Percentiles rank a stretch among this genome's conserved stretches.
Conservation (phyloP, 2,329 filamentous ascomycete species). For the Penicillium corylophilum region DNA sequence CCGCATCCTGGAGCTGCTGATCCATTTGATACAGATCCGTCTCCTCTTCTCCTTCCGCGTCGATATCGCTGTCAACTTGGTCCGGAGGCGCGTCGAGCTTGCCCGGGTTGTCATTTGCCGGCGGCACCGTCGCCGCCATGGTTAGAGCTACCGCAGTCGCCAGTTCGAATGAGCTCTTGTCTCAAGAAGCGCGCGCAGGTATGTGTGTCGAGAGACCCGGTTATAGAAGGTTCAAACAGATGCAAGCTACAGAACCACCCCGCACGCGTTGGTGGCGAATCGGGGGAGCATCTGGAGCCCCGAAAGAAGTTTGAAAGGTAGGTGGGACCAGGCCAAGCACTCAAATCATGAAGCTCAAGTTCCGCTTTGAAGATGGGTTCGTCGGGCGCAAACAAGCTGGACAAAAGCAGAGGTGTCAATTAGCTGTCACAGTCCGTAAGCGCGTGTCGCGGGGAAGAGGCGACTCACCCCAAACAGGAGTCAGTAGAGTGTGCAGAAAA, state of each 20-base stretch:
- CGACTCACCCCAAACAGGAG: constrained; percentile 12
- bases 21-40: constrained; percentile 43
- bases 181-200: constrained; percentile 6
- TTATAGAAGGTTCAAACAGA: constrained; percentile 21
- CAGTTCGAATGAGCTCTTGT: constrained; percentile 30
- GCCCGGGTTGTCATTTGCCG: constrained; percentile 36
- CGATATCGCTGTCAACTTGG: constrained; percentile 42
- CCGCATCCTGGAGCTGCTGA: constrained; percentile 40
- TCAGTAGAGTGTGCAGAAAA: constrained; percentile 4
- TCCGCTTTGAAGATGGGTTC: constrained; percentile 2
- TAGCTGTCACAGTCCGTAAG: constrained; percentile 14
- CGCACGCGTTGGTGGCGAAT: constrained; percentile 26
- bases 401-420: constrained; percentile 18
- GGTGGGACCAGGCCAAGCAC: not conserved
- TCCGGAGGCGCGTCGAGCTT: constrained; percentile 33
- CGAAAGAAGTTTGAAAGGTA: constrained; percentile 2
- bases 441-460: constrained; percentile 20
- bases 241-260: constrained; percentile 31
- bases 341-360: not conserved
- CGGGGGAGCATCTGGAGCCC: constrained; percentile 24
- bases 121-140: constrained; percentile 44
- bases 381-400: constrained; percentile 20
- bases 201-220: constrained; percentile 4
- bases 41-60: constrained; percentile 47
- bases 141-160: constrained; percentile 39